Percentiles rank a stretch among this genome's conserved stretches.
phyloP scores from a whole-genome alignment of 73 alveolate genomes.

The Breviolum minutum region DNA sequence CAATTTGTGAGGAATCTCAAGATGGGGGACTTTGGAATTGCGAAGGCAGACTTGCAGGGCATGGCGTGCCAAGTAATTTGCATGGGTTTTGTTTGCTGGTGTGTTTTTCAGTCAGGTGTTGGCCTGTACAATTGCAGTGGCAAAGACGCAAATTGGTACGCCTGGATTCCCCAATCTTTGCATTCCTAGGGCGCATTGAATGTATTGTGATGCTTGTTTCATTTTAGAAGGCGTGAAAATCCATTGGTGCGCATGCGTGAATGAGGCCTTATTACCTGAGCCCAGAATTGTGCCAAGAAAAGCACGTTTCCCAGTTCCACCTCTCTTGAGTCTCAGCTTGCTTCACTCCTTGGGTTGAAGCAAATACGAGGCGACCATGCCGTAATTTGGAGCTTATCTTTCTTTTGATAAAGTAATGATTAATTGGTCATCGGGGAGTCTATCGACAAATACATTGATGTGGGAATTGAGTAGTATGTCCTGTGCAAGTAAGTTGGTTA shows the following conservation, averaged over 20 bases:
- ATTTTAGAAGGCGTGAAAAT: neutral
- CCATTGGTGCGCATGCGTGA: neutral
- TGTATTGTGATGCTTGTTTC: neutral
- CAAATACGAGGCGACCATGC: too few relatives aligned
- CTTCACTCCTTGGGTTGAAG: too few relatives aligned
- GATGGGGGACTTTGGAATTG: slow-evolving; percentile 98
- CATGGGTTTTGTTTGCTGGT: neutral
- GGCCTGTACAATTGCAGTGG: slow-evolving; percentile 97
- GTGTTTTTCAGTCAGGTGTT: slow-evolving; percentile 76
- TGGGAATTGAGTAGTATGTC: too few relatives aligned
- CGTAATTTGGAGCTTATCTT: too few relatives aligned
- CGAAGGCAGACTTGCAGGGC: slow-evolving; percentile 94
- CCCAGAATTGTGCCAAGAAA: slow-evolving; percentile 82
- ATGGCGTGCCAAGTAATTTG: too few relatives aligned
- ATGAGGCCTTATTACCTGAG: slow-evolving; percentile 82
- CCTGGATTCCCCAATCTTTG: neutral
- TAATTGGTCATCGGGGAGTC: too few relatives aligned
- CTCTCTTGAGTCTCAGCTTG: too few relatives aligned
- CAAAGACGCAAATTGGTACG: slow-evolving; percentile 97
- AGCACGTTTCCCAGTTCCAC: neutral
- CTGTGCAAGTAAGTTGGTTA: too few relatives aligned
- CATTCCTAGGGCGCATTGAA: neutral
- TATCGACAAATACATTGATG: too few relatives aligned
- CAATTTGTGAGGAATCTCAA: slow-evolving; percentile 85
- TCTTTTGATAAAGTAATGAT: too few relatives aligned